phyloP scores from a whole-genome alignment of 225 moss, liverwort and hornwort species.

The Thuidium tamariscinum region DNA sequence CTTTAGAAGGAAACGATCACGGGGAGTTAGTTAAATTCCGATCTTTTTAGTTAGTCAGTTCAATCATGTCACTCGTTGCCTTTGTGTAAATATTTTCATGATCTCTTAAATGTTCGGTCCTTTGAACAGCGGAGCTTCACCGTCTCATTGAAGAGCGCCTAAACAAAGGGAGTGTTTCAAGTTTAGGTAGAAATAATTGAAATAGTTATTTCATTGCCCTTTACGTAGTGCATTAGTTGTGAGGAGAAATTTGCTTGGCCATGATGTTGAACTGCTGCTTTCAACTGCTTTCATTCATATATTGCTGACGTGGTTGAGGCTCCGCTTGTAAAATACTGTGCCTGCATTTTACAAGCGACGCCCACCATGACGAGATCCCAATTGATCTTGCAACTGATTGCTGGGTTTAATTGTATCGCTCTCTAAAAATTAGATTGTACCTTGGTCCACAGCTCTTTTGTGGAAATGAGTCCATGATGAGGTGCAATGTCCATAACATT shows the following conservation, averaged over 20 bases:
- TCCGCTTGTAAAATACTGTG: background rate
- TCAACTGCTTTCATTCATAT: background rate
- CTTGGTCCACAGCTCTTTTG: background rate
- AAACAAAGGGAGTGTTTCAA: background rate
- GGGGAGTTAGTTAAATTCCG: background rate
- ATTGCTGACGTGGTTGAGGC: background rate
- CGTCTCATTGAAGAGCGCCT: slow-evolving; percentile 2
- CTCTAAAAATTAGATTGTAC: background rate
- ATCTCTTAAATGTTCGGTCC: background rate
- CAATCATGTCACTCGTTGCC: background rate
- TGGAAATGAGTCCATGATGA: background rate
- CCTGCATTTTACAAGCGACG: background rate
- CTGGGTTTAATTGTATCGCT: background rate
- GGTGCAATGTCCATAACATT: too few species aligned
- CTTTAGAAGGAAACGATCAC: background rate
- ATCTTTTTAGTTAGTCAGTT: background rate
- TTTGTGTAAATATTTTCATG: slow-evolving; percentile 12
- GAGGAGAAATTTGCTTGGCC: background rate
- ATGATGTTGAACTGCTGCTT: background rate
- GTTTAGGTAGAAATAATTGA: background rate
- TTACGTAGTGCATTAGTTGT: background rate
- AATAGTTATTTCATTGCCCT: background rate
- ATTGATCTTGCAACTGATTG: background rate
- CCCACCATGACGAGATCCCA: background rate
- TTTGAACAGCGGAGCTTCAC: background rate